Conservation (phyloP, 1,139 yeast genomes). For the Nakaseomyces delphensis region DNA sequence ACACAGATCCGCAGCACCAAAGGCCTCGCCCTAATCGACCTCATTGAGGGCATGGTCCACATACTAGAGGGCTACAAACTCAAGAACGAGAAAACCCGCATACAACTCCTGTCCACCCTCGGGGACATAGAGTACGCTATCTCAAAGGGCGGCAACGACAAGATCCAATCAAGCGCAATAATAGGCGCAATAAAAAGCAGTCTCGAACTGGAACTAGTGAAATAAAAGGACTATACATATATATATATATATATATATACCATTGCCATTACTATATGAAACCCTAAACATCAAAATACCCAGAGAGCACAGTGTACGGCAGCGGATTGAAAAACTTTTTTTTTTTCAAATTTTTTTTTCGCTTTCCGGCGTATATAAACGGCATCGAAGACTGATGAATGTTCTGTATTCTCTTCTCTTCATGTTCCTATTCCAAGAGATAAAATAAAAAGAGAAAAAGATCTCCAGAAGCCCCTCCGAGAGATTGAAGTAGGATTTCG, state of each 20-base stretch:
- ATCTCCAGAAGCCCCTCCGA: no score
- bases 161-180: conserved; percentile 81
- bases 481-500: no score
- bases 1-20: conserved; percentile 53
- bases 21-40: conserved; percentile 85
- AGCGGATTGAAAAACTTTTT: background rate
- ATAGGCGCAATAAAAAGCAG: conserved; percentile 71
- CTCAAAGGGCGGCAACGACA: conserved; percentile 86
- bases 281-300: no score
- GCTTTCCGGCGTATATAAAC: background rate
- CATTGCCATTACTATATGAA: no score
- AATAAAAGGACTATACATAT: no score
- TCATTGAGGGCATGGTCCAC: conserved; percentile 66
- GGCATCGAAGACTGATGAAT: background rate
- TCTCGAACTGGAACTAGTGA: conserved; percentile 29
- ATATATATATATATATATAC: no score
- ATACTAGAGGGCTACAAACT: conserved; percentile 61
- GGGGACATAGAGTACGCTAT: conserved; percentile 87
- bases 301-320: no score
- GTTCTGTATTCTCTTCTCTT: background rate
- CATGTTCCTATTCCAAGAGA: no score
- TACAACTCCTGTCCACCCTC: conserved; percentile 55
- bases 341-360: background rate
- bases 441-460: no score
- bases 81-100: conserved; percentile 47